phyloP scores from a whole-genome alignment of 345 rosid genomes.

The Anastatica hierochuntica region DNA sequence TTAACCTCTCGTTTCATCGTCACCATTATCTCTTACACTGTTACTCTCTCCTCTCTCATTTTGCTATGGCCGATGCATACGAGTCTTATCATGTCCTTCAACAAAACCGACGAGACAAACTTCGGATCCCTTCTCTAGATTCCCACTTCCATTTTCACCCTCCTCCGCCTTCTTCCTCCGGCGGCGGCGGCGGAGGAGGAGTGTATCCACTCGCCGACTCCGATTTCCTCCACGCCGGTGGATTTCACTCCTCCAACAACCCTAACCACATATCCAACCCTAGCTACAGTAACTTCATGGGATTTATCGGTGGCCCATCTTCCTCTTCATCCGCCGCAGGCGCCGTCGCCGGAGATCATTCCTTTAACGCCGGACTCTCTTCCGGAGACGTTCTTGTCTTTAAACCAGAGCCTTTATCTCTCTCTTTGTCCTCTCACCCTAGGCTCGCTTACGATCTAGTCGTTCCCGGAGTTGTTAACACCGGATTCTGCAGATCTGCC shows the following conservation, averaged over 20 bases:
- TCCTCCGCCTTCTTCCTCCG: constrained; percentile 14
- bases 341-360: constrained; percentile 28
- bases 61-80: constrained; percentile 46
- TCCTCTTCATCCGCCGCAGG: constrained; percentile 22
- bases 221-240: constrained; percentile 38
- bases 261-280: constrained; percentile 35
- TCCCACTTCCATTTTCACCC: constrained; percentile 22
- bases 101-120: constrained; percentile 88
- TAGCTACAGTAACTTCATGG: constrained; percentile 42
- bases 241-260: constrained; percentile 39
- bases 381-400: constrained; percentile 37
- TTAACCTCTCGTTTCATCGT: constrained; percentile 59
- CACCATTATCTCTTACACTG: constrained; percentile 48
- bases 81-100: constrained; percentile 90
- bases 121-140: constrained; percentile 36
- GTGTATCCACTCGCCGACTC: constrained; percentile 46
- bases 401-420: constrained; percentile 51
- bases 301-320: constrained; percentile 27
- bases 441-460: constrained; percentile 24
- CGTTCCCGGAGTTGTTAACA: constrained; percentile 14
- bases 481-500: constrained; percentile 18
- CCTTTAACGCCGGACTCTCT: constrained; percentile 27
- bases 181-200: too few species aligned
- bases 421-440: constrained; percentile 54
- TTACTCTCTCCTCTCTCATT: constrained; percentile 12